A percentile compares a stretch with the other conserved stretches of the same genome.
Conservation (phyloP, 129 eudicot genomes). For the Flaveria trinervia region DNA sequence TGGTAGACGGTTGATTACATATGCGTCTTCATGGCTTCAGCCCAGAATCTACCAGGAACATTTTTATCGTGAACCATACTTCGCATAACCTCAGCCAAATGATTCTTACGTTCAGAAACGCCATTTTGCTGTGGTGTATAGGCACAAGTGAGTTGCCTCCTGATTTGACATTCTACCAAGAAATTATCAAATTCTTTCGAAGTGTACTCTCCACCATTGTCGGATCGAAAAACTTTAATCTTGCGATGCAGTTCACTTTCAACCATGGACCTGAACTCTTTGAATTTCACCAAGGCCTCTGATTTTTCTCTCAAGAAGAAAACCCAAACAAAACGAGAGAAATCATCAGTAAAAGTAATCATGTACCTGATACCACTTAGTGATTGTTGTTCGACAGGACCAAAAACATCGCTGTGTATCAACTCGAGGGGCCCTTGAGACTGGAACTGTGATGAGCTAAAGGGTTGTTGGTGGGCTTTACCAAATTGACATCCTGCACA, state of each 20-base stretch:
- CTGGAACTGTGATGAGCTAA: background rate
- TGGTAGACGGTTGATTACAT: background rate
- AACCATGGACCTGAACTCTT: background rate
- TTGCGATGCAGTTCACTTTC: background rate
- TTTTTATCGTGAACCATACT: background rate
- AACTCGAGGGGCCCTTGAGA: background rate
- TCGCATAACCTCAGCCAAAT: background rate
- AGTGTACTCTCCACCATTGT: background rate
- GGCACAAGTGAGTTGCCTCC: too few species aligned
- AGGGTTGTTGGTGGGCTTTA: background rate
- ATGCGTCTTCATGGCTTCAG: background rate
- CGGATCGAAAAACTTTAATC: background rate
- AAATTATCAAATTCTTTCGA: background rate
- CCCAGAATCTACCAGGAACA: background rate
- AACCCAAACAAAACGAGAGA: background rate
- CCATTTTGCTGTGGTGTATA: too few species aligned
- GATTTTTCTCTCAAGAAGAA: too few species aligned
- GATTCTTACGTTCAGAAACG: background rate
- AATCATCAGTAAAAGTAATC: background rate
- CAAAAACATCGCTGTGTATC: background rate
- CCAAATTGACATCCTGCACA: background rate
- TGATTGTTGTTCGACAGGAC: background rate
- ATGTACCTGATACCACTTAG: background rate
- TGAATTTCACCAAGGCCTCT: background rate
- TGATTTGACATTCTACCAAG: too few species aligned